phyloP scores from a whole-genome alignment of 2,329 filamentous ascomycete species.

The Gnomoniopsis sp. region DNA sequence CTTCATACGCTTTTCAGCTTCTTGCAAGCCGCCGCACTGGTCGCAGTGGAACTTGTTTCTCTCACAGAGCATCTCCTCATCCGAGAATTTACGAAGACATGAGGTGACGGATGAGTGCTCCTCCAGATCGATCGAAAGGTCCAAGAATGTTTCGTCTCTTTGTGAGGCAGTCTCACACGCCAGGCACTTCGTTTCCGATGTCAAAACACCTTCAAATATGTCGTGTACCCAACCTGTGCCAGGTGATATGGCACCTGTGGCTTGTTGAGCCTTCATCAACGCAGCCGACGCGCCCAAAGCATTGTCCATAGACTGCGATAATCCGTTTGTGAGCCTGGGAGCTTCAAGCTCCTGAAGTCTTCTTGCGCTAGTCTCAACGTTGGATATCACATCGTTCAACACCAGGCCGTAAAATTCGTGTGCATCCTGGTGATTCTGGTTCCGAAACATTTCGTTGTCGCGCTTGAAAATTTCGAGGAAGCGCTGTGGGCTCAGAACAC shows the following conservation, averaged over 20 bases:
- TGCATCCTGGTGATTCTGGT: conserved; percentile 96
- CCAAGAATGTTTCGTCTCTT: conserved; percentile 91
- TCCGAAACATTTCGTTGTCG: conserved; percentile 96
- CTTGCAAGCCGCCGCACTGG: conserved; percentile 91
- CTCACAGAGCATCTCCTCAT: conserved; percentile 97
- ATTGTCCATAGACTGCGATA: conserved; percentile 49
- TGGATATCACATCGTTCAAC: conserved; percentile 92
- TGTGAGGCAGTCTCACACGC: conserved; percentile 96
- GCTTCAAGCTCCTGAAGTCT: conserved; percentile 51
- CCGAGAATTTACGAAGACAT: conserved; percentile 91
- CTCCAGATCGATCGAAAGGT: conserved; percentile 92
- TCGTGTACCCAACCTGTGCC: conserved; percentile 91
- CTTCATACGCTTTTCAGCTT: conserved; percentile 99
- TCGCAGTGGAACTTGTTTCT: conserved; percentile 99
- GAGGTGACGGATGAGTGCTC: conserved; percentile 95
- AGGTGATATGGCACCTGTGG: conserved; percentile 49
- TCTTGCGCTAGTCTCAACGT: conserved; percentile 84
- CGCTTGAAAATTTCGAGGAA: conserved; percentile 91
- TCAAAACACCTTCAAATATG: conserved; percentile 90
- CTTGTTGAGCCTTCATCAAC: conserved; percentile 25
- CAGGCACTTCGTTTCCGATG: conserved; percentile 92
- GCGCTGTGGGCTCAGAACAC: conserved; percentile 86
- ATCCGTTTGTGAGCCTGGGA: conserved; percentile 36
- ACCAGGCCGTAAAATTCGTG: conserved; percentile 95
- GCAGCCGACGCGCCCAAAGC: conserved; percentile 35